Evolutionary conservation across 2,329 filamentous ascomycete species (phyloP).

Genomic region (Beauveria bassiana): DNA sequence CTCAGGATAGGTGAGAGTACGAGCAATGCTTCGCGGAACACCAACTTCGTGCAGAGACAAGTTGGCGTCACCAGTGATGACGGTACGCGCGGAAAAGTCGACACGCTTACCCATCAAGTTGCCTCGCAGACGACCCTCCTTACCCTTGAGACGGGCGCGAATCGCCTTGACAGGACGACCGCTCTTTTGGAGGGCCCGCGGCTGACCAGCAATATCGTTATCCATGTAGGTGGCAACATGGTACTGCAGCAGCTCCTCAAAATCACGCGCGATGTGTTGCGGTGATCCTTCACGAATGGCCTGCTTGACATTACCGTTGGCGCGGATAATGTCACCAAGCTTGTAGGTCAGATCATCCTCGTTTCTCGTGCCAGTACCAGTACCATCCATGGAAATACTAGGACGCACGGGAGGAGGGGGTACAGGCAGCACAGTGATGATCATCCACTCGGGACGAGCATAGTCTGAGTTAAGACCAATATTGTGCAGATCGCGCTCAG

Average conservation of each 20-base stretch:
- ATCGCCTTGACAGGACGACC: conserved; percentile 96
- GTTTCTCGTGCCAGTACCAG: conserved; percentile 82
- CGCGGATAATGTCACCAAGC: conserved; percentile 93
- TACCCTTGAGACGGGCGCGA: conserved; percentile 94
- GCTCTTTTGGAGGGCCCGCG: conserved; percentile 92
- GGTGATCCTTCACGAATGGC: conserved; percentile 88
- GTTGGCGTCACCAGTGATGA: conserved; percentile 98
- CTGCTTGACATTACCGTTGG: conserved; percentile 88
- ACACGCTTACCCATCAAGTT: conserved; percentile 99
- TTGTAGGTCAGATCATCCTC: conserved; percentile 99
- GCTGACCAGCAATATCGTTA: conserved; percentile 94
- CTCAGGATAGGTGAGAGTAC: conserved; percentile 91
- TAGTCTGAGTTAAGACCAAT: conserved; percentile 94
- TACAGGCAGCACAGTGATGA: conserved; percentile 88
- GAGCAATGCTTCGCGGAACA: conserved; percentile 87
- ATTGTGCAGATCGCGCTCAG: conserved; percentile 69
- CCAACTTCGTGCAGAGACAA: conserved; percentile 94
- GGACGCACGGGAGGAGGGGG: conserved; percentile 92
- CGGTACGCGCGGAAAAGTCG: conserved; percentile 97
- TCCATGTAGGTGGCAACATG: conserved; percentile 99
- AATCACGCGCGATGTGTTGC: conserved; percentile 83
- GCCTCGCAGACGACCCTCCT: conserved; percentile 93
- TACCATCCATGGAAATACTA: conserved; percentile 95
- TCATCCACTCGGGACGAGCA: conserved; percentile 96
- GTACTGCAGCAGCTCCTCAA: conserved; percentile 87